Percentiles rank a stretch among this genome's conserved stretches.
These are phyloP conservation scores for Fusarium sp. DNA, from an alignment of 2,329 filamentous ascomycete genomes.

Conservation along the genomic window DNA sequence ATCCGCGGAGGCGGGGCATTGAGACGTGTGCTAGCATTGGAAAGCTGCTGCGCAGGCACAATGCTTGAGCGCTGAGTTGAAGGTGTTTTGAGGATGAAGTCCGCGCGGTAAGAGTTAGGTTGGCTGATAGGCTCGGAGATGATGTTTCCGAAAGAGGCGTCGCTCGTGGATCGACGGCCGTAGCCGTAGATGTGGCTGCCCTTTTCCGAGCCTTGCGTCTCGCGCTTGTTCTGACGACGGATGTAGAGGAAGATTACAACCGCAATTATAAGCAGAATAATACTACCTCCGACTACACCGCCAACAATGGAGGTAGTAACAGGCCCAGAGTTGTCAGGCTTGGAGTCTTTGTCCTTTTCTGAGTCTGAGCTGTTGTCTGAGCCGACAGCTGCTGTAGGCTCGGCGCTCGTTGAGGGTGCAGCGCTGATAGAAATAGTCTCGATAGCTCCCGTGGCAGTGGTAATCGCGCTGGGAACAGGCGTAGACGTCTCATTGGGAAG, in stretches of 20 bases:
- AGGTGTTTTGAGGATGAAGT: constrained; percentile 63
- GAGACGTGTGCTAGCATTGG: constrained; percentile 30
- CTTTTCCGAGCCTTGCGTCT: constrained; percentile 38
- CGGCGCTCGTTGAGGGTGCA: constrained; percentile 30
- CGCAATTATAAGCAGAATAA: constrained; percentile 56
- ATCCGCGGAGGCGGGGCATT: constrained; percentile 37
- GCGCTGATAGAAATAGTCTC: constrained; percentile 44
- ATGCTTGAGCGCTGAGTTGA: constrained; percentile 30
- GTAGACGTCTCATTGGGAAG: constrained; percentile 43
- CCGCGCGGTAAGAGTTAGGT: constrained; percentile 59
- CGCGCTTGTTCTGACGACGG: constrained; percentile 49
- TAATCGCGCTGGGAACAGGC: constrained; percentile 30
- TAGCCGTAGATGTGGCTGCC: constrained; percentile 29
- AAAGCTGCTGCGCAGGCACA: constrained; percentile 20
- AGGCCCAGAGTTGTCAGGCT: constrained; percentile 43
- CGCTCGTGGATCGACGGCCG: constrained; percentile 39
- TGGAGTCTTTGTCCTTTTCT: constrained; percentile 13
- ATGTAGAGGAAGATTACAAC: constrained; percentile 57
- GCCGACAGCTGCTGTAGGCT: constrained; percentile 28
- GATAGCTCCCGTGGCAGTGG: constrained; percentile 39
- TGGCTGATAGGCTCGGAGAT: constrained; percentile 69
- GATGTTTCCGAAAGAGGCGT: constrained; percentile 56
- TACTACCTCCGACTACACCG: constrained; percentile 61
- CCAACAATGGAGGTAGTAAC: constrained; percentile 58
- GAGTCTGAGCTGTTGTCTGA: constrained; percentile 19